These are phyloP conservation scores for Aaosphaeria pasadenensis DNA, from an alignment of 2,329 filamentous ascomycete species.

Conservation along the genomic window DNA sequence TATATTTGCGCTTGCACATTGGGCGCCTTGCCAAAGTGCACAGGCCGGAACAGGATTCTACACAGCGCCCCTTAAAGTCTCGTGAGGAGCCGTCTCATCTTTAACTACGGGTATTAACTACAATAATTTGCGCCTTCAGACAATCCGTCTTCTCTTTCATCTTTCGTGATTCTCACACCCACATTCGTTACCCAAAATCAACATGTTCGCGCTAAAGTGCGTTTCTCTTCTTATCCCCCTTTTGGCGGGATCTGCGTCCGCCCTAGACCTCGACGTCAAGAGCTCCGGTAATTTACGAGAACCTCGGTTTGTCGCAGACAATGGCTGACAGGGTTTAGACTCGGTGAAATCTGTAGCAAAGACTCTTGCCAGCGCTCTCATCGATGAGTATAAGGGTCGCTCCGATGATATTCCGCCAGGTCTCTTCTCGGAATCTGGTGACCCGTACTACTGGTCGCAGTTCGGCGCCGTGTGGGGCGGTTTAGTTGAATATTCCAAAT, in stretches of 20 bases:
- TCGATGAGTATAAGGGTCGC: background rate
- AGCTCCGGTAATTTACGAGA: conserved; percentile 19
- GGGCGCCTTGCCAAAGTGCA: too few relatives aligned
- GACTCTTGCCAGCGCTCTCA: background rate
- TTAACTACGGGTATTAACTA: too few relatives aligned
- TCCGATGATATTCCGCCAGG: background rate
- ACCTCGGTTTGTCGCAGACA: too few relatives aligned
- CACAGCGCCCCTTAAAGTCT: too few relatives aligned
- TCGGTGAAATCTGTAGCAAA: conserved; percentile 60
- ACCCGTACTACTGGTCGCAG: conserved; percentile 45
- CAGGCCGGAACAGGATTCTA: too few relatives aligned
- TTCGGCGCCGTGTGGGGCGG: conserved; percentile 32
- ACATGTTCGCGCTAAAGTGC: too few relatives aligned
- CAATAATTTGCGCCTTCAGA: too few relatives aligned
- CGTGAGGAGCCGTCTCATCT: too few relatives aligned
- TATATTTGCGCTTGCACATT: too few relatives aligned
- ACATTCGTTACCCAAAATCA: too few relatives aligned
- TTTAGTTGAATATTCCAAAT: conserved; percentile 39
- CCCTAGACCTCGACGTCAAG: conserved; percentile 28
- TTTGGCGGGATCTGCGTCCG: conserved; percentile 26
- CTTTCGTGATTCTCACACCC: too few relatives aligned
- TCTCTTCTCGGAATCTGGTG: conserved; percentile 38
- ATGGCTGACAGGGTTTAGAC: conserved; percentile 39
- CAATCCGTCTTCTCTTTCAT: too few relatives aligned
- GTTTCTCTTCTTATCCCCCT: conserved; percentile 4